Percentiles rank a stretch among this genome's conserved stretches.
phyloP scores from a whole-genome alignment of 768 basidiomycete species.

The Xerocomellus intermedius region DNA sequence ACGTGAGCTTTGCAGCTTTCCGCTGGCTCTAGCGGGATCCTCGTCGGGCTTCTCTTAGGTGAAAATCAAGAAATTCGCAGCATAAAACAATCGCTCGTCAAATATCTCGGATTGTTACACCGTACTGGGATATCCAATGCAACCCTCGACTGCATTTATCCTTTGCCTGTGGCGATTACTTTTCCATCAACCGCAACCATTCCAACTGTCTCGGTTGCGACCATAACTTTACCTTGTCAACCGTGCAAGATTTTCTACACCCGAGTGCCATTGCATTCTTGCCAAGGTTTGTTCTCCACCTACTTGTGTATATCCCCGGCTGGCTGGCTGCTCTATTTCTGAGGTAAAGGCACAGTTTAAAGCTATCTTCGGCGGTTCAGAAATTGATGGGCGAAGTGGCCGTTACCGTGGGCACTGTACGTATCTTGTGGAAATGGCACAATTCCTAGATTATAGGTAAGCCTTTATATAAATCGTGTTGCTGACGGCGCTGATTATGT shows the following conservation, averaged over 20 bases:
- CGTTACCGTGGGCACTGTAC: constrained; percentile 26
- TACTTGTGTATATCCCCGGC: constrained; percentile 59
- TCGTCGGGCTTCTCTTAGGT: constrained; percentile 22
- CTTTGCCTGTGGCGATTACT: constrained; percentile 32
- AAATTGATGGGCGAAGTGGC: constrained; percentile 12
- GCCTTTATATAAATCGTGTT: constrained; percentile 1
- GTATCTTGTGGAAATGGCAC: constrained; percentile 46
- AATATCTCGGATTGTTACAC: constrained; percentile 55
- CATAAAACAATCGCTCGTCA: constrained; percentile 47
- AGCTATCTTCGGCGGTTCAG: constrained; percentile 50
- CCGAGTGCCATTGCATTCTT: constrained; percentile 40
- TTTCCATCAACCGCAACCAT: constrained; percentile 6
- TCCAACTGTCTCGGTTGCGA: constrained; percentile 31
- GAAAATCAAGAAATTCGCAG: constrained; percentile 12
- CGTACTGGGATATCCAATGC: constrained; percentile 51
- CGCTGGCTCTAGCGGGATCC: too few species aligned
- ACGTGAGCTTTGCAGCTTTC: constrained; percentile 39
- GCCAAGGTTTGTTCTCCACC: constrained; percentile 48
- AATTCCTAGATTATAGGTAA: constrained; percentile 39
- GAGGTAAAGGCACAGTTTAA: constrained; percentile 70
- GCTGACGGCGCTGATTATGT: background rate
- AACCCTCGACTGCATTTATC: constrained; percentile 42
- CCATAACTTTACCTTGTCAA: constrained; percentile 34
- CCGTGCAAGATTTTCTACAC: constrained; percentile 41
- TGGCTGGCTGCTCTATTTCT: constrained; percentile 42